Base-by-base conservation (phyloP, 176 grass and related monocot species). In the Musa beccarii region DNA sequence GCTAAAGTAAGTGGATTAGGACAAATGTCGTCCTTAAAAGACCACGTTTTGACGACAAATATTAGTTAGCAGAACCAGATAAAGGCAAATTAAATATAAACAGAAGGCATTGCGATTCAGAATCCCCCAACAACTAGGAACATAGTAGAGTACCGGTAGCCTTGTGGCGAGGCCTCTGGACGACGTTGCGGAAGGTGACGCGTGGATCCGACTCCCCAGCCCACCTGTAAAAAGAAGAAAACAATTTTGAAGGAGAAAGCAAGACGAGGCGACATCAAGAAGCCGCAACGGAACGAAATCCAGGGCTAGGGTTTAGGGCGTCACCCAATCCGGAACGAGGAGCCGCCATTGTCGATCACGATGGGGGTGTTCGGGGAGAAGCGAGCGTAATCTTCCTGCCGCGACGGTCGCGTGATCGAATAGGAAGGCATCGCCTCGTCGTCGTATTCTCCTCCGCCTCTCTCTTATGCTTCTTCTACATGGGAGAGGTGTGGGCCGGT, bases 301-400 rank as follows among this genome's bases (percentile, higher is more conserved):
- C 13, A 26, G 71, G 49, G 10, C 6, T 71, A 65, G 59, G 59
- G 77, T 59, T 74, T 78, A 53, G 14, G 53, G 64, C 21, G 49
- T 29, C 11, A 98, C 95, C 95, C 95, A 54, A 98, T 94, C 56
- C 88, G 88, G 84, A 94, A 94, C 71, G 84, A 80, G 83, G 88
- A 98, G 65, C 86, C 83, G 17, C 95, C 90, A 78, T 98, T 98
- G 84, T 98, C 95, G 82, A 93, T 91, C 75, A 98, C 90, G 79
- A 98, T 98, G 24, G 95, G 90, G 53, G 81, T 82, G 67, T 86
- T 66, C 22, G 81, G 66, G 21, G 88, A 82, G 86, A 98, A 87
- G 68, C 53, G 43, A 2, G 81, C 78, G 65, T 89, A 98, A 80
- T 98, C 94, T 11, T 78, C 13, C 50, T 93, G 59, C 82, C 94